Base-by-base conservation (phyloP, 2,329 filamentous ascomycete species). In the Hawksworthiomyces lignivorus region DNA sequence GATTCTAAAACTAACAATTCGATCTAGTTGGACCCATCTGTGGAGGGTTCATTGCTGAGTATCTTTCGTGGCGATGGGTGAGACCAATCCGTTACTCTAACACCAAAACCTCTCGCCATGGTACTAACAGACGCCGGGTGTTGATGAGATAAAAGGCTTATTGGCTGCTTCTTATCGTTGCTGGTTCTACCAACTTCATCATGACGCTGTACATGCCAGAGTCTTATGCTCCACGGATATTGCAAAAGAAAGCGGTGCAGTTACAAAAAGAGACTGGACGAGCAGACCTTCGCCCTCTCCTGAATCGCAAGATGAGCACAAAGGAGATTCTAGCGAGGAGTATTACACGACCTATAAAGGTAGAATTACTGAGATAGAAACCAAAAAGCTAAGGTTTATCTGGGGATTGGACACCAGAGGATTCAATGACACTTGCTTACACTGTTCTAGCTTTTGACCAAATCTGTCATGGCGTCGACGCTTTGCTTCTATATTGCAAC, bases 401-500 rank as follows among this genome's bases (percentile, higher is more conserved):
- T 64, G 61, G 7, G 72, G 64, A 22, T 8, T 22, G 6, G n/a
- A 15, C 7, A 10, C 15, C 26, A 10, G 10, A 15, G n/a, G n/a
- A n/a, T n/a, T 31, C 27, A 14, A 9, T 20, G 10, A 21, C 7
- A 32, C 9, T n/a, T 27, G 21, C 22, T 18, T 14, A 38, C 15
- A n/a, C n/a, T n/a, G n/a, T 12, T 5, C 17, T 8, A 38, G 36
- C 29, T 43, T 14, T 22, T 43, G 20, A 43, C 41, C 1, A 17
- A 17, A 19, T 43, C 41, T 15, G 73, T 68, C 10, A 73, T 73
- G 41, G 60, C 77, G 6, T 63, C 73, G 3, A 48, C 69, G 11
- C 60, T 75, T 18, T 65, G 71, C 0, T 45, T 77, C 1, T 76
- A 75, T 45, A 64, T 73, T 44, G 72, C 72, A 9, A 58, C 77